Percentiles rank a stretch among this genome's conserved stretches.
phyloP scores from a whole-genome alignment of 352 stramenopile species.

The Pythium grandisporangium region DNA sequence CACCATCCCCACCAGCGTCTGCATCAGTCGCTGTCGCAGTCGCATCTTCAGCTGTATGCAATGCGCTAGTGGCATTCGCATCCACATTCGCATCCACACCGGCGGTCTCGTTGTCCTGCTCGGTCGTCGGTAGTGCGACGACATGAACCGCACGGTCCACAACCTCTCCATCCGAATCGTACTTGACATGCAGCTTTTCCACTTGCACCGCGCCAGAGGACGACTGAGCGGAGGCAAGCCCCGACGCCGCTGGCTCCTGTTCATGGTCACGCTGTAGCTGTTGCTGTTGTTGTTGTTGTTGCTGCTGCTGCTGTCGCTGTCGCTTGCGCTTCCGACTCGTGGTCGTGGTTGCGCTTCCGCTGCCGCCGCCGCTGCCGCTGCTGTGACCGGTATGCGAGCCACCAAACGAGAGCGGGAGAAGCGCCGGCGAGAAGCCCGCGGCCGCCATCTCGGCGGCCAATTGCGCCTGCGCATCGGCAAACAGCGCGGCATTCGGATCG shows the following conservation, averaged over 20 bases:
- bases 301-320: too few relatives aligned
- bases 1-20: too few relatives aligned
- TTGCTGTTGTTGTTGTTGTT: too few relatives aligned
- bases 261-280: too few relatives aligned
- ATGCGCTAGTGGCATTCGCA: too few relatives aligned
- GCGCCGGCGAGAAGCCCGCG: conserved; percentile 32
- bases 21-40: too few relatives aligned
- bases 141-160: conserved; percentile 26
- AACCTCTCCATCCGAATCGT: conserved; percentile 57
- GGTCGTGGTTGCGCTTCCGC: conserved; percentile 4
- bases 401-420: conserved; percentile 57
- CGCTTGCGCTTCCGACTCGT: too few relatives aligned
- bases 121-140: conserved; percentile 17
- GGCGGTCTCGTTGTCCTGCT: conserved; percentile 2
- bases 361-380: too few relatives aligned
- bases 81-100: too few relatives aligned
- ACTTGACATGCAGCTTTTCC: conserved; percentile 55
- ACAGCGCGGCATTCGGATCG: conserved; percentile 22
- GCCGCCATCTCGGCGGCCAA: conserved; percentile 49
- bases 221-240: too few relatives aligned
- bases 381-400: too few relatives aligned
- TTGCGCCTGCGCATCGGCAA: conserved; percentile 40
- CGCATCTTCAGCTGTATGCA: too few relatives aligned
- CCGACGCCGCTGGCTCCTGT: not conserved
- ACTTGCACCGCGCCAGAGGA: not conserved